These are phyloP conservation scores for Ichthyophthirius multifiliis DNA, from an alignment of 169 alveolate species.

Conservation along the genomic window DNA sequence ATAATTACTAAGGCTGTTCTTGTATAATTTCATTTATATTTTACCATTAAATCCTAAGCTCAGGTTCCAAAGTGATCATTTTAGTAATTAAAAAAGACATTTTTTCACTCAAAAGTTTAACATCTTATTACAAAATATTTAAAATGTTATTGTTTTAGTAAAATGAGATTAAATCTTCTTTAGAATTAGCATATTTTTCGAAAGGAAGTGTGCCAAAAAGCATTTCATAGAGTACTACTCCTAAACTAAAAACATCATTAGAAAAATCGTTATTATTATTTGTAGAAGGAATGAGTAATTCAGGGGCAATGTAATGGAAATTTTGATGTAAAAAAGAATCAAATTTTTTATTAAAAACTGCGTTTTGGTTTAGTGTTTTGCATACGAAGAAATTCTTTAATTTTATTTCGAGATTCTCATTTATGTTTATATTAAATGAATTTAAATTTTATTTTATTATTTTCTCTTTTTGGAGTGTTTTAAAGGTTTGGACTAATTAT, in stretches of 20 bases:
- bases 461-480: not conserved
- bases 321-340: not conserved
- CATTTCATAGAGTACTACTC: not conserved
- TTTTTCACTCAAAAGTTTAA: not conserved
- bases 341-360: not conserved
- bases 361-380: not conserved
- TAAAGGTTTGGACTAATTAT: not conserved
- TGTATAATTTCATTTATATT: not conserved
- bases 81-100: not conserved
- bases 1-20: not conserved
- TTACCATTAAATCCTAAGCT: not conserved
- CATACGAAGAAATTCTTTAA: not conserved
- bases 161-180: not conserved
- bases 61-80: not conserved
- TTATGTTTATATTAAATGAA: not conserved
- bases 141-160: not conserved
- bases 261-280: not conserved
- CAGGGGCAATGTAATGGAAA: not conserved
- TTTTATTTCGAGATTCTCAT: not conserved
- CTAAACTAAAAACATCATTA: not conserved
- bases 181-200: not conserved
- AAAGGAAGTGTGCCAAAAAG: not conserved
- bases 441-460: constrained; percentile 9
- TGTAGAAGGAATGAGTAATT: not conserved
- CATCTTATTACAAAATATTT: not conserved